These are phyloP conservation scores for Discostella stelligeroides DNA, from an alignment of 108 stramenopile species.

Conservation along the genomic window DNA sequence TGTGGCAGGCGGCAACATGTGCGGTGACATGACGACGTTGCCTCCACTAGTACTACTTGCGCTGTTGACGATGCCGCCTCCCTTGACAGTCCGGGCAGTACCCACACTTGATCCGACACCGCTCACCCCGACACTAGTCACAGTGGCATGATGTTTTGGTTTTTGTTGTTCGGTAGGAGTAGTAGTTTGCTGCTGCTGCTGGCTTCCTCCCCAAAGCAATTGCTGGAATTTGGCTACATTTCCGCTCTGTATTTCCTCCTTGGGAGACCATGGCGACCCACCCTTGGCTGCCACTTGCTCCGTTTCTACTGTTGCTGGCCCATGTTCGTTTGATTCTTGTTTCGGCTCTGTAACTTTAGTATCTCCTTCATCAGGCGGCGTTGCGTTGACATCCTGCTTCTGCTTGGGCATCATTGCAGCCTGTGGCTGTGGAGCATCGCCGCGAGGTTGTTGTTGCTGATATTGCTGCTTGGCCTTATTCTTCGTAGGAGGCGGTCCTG, in stretches of 20 bases:
- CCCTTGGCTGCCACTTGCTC: constrained; percentile 1
- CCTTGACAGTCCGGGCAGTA: neutral
- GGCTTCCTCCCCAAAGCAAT: constrained; percentile 36
- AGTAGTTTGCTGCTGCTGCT: neutral
- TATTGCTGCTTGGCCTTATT: constrained; percentile 10
- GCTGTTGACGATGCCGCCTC: neutral
- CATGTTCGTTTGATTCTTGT: neutral
- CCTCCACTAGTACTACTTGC: neutral
- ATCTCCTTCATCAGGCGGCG: too few species aligned
- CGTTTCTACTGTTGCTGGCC: neutral
- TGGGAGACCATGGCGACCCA: constrained; percentile 41
- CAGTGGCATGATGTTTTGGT: too few species aligned
- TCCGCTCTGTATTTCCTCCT: constrained; percentile 41
- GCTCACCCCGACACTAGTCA: too few species aligned
- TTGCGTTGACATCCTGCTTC: too few species aligned
- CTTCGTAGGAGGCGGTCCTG: constrained; percentile 45
- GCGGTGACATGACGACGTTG: too few species aligned
- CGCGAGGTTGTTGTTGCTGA: constrained; percentile 2
- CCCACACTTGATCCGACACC: too few species aligned
- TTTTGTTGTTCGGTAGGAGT: too few species aligned
- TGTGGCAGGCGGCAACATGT: neutral
- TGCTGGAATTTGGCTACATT: constrained; percentile 39
- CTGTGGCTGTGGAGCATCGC: neutral
- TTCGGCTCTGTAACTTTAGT: neutral
- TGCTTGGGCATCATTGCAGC: too few species aligned